Percentiles rank a stretch among this genome's conserved stretches.
phyloP scores from a whole-genome alignment of 2,329 filamentous ascomycete genomes.

The Apiospora saccharicola region DNA sequence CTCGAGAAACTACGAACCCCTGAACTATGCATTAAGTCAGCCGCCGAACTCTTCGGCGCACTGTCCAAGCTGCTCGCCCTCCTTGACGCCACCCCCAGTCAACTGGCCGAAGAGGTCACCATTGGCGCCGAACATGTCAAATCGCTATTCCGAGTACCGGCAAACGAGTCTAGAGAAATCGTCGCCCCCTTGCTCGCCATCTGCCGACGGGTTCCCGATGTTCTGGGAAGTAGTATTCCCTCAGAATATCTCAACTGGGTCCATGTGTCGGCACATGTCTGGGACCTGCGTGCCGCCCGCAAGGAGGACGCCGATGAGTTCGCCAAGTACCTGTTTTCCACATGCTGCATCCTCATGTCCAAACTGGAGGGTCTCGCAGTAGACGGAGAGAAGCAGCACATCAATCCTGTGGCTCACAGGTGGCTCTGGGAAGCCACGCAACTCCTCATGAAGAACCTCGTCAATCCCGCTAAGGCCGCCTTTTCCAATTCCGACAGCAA shows the following conservation, averaged over 20 bases:
- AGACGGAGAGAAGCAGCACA: slow-evolving; percentile 26
- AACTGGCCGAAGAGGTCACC: slow-evolving; percentile 49
- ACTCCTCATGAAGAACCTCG: slow-evolving; percentile 59
- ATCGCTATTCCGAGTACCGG: slow-evolving; percentile 61
- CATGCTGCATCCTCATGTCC: slow-evolving; percentile 49
- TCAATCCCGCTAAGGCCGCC: slow-evolving; percentile 57
- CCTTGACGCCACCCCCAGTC: slow-evolving; percentile 45
- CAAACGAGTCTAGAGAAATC: slow-evolving; percentile 54
- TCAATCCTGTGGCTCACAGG: slow-evolving; percentile 36
- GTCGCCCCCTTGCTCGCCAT: slow-evolving; percentile 54
- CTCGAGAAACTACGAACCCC: slow-evolving; percentile 49
- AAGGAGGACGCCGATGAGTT: slow-evolving; percentile 56
- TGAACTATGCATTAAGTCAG: slow-evolving; percentile 53
- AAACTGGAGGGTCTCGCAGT: slow-evolving; percentile 46
- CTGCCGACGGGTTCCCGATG: slow-evolving; percentile 50
- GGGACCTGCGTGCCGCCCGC: slow-evolving; percentile 62
- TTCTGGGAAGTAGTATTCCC: slow-evolving; percentile 41
- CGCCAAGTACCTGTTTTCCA: slow-evolving; percentile 54
- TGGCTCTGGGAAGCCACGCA: slow-evolving; percentile 57
- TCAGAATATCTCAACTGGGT: slow-evolving; percentile 57
- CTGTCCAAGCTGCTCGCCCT: slow-evolving; percentile 56
- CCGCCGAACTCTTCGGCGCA: slow-evolving; percentile 56
- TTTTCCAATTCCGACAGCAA: slow-evolving; percentile 50
- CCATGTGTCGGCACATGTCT: slow-evolving; percentile 53
- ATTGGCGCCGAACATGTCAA: slow-evolving; percentile 67